These are phyloP conservation scores for Narthecium ossifragum DNA, from an alignment of 106 monocot genomes.

Conservation along the genomic window DNA sequence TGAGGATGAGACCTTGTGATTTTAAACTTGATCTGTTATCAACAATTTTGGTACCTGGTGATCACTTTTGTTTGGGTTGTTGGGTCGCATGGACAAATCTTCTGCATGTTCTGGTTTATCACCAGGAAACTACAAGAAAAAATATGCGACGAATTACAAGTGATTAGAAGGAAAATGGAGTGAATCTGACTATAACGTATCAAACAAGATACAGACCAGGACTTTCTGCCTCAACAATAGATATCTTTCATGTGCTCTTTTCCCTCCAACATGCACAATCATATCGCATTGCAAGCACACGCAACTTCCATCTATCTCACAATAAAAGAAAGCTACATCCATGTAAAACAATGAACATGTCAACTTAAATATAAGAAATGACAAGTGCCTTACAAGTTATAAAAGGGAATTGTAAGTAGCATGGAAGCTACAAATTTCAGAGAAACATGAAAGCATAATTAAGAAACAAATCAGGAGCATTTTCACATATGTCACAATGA, in stretches of 20 bases:
- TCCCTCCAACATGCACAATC: conserved; percentile 97
- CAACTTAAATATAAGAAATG: too few species aligned
- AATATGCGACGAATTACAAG: too few species aligned
- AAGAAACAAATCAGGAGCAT: conserved; percentile 74
- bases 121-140: conserved; percentile 74
- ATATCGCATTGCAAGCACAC: conserved; percentile 95
- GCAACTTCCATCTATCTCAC: conserved; percentile 92
- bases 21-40: conserved; percentile 29
- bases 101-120: conserved; percentile 53
- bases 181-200: too few species aligned
- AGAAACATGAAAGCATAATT: too few species aligned
- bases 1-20: conserved; percentile 13
- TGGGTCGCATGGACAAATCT: conserved; percentile 32
- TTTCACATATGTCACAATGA: conserved; percentile 90
- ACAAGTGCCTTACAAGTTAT: too few species aligned
- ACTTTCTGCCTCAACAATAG: conserved; percentile 80
- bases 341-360: too few species aligned
- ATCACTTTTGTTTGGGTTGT: conserved; percentile 19
- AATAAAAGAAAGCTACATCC: conserved; percentile 85
- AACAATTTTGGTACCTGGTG: conserved; percentile 16
- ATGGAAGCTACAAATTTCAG: too few species aligned
- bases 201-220: conserved; percentile 37
- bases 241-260: conserved; percentile 84
- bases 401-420: too few species aligned
- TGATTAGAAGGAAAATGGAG: not conserved